A percentile compares a stretch with the other conserved stretches of the same genome.
Evolutionary conservation across 108 stramenopile species (phyloP).

Genomic region (Stephanodiscus minutulus): DNA sequence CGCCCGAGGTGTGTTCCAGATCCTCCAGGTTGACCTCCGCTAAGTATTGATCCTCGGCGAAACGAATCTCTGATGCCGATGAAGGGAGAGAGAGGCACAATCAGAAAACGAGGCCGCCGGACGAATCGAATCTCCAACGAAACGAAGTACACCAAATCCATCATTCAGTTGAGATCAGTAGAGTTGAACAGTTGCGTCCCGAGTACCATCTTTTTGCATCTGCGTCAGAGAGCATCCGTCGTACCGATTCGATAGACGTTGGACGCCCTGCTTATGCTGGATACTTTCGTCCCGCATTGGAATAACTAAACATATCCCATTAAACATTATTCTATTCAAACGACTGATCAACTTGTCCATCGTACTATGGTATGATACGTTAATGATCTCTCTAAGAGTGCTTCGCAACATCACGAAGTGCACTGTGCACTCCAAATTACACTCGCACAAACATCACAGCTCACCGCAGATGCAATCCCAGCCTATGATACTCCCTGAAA

Average conservation of each 20-base stretch:
- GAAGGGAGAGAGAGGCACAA: too few species aligned
- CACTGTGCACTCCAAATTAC: background rate
- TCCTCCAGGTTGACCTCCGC: too few species aligned
- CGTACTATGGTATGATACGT: background rate
- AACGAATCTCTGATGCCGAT: too few species aligned
- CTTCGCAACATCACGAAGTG: background rate
- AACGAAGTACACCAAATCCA: too few species aligned
- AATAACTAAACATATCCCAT: background rate
- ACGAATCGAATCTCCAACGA: too few species aligned
- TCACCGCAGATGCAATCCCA: constrained; percentile 20
- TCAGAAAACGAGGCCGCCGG: too few species aligned
- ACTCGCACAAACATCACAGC: background rate
- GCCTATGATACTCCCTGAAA: background rate
- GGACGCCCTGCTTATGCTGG: too few species aligned
- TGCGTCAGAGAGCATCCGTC: background rate
- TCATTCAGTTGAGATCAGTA: too few species aligned
- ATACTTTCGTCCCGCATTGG: background rate
- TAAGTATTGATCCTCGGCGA: too few species aligned
- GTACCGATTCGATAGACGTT: too few species aligned
- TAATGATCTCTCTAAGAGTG: background rate
- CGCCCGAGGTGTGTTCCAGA: too few species aligned
- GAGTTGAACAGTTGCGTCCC: too few species aligned
- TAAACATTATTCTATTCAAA: background rate
- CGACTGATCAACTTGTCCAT: background rate
- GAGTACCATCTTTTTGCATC: background rate